These are phyloP conservation scores for Turnera subulata DNA, from an alignment of 345 rosid genomes.

Conservation along the genomic window DNA sequence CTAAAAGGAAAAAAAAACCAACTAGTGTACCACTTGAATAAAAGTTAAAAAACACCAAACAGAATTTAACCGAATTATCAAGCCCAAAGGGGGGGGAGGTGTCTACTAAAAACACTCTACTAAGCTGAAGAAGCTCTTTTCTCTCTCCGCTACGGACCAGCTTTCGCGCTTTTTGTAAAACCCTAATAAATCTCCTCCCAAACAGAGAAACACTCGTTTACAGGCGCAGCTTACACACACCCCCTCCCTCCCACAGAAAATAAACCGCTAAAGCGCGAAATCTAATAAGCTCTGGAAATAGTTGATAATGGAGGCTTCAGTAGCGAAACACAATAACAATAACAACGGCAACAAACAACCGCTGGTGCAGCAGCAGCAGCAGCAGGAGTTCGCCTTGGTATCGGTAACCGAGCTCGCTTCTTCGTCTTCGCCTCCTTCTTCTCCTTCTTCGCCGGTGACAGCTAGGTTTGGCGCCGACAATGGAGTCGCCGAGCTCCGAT, in stretches of 20 bases:
- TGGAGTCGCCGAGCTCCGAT: constrained; percentile 56
- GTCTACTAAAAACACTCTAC: too few species aligned
- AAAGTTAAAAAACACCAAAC: too few species aligned
- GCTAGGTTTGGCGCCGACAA: constrained; percentile 51
- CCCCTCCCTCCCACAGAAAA: not conserved
- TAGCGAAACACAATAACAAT: constrained; percentile 14
- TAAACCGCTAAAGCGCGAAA: too few species aligned
- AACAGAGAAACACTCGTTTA: not conserved
- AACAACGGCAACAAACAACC: too few species aligned
- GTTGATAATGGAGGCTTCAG: constrained; percentile 23
- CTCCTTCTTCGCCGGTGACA: constrained; percentile 32
- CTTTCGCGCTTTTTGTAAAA: constrained; percentile 17
- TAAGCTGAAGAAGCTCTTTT: too few species aligned
- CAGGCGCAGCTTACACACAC: not conserved
- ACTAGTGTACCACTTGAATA: too few species aligned
- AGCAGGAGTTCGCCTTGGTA: constrained; percentile 47
- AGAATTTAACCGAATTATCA: too few species aligned
- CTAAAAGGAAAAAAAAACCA: too few species aligned
- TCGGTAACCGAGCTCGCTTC: constrained; percentile 57
- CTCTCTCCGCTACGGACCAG: not conserved
- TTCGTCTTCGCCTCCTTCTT: constrained; percentile 31
- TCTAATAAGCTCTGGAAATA: not conserved
- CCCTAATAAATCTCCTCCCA: constrained; percentile 15
- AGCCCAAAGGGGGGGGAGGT: too few species aligned
- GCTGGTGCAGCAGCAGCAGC: too few species aligned